Conservation (phyloP, 2,329 filamentous ascomycete species). For the Calonectria montana region DNA sequence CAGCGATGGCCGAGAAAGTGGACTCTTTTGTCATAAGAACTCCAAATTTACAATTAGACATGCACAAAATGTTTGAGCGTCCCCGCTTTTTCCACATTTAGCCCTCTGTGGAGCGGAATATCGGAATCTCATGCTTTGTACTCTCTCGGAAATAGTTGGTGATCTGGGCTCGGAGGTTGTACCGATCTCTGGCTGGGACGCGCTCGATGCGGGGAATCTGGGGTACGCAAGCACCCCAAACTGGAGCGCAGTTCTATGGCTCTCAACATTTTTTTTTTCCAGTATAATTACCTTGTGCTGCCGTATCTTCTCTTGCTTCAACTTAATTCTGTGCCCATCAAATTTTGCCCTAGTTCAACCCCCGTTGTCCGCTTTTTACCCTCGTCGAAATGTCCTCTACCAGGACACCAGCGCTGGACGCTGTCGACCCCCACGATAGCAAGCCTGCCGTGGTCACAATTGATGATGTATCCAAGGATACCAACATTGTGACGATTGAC, state of each 20-base stretch:
- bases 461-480: constrained; percentile 5
- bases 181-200: background rate
- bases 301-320: background rate
- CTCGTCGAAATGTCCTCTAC: background rate
- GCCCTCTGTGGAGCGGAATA: background rate
- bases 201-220: constrained; percentile 17
- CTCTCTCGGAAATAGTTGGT: background rate
- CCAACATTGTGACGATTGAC: constrained; percentile 9
- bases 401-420: background rate
- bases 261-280: background rate
- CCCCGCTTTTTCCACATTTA: background rate
- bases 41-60: background rate
- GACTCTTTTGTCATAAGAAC: background rate
- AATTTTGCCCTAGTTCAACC: background rate
- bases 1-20: background rate
- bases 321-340: background rate
- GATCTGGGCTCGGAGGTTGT: background rate
- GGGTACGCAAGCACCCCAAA: background rate
- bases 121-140: background rate
- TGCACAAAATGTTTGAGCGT: background rate
- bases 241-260: background rate
- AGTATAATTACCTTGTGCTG: background rate
- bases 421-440: background rate
- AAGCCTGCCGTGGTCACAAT: constrained; percentile 17
- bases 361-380: background rate